Base-by-base conservation (phyloP, 1,139 yeast genomes). In the Suhomyces kunorum region DNA sequence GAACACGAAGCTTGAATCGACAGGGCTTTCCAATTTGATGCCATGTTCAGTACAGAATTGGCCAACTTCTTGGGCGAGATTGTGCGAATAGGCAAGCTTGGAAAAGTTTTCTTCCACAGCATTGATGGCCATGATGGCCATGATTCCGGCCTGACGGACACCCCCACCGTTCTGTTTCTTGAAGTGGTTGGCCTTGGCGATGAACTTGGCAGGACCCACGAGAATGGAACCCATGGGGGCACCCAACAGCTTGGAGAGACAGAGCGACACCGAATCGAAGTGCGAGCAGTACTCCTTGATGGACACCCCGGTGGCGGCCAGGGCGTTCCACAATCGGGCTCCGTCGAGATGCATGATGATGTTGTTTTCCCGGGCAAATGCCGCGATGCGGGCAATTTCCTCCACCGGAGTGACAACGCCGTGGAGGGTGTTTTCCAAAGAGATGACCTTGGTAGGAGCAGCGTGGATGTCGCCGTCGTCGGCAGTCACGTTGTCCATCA, bases 21-120 rank as follows among this genome's bases (percentile, higher is more conserved):
- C 73, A 0, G 76, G 76, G 39, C 64, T 63, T 40, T 61, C 68
- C 45, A 71, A 58, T 8, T 46, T 45, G 14, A 69, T 55, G 9
- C 80, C 81, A 30, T 74, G 58, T 37, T 71, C 69, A 22, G 67
- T 58, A 55, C 89, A 81, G 55, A 80, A 79, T 29, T 68, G 62
- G 14, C 86, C 96, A 44, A 89, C 71, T 34, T 76, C 76, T 50
- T 74, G 74, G 30, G 96, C 94, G 56, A 70, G 72, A 9, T 63
- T 65, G 60, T 90, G 96, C 8, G 95, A 81, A 42, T 55, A 56
- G 35, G 76, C 63, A 36, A 71, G 56, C 47, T 64, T 63, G 25
- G 62, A 45, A 18, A 64, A 59, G 47, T 69, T 70, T 43, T 70
- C 69, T 36, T 66, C 67, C 28, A 71, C 63, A 7, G 76, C 76